Conservation (phyloP, 495 filamentous ascomycete genomes). For the Penicillium simplicissimum region DNA sequence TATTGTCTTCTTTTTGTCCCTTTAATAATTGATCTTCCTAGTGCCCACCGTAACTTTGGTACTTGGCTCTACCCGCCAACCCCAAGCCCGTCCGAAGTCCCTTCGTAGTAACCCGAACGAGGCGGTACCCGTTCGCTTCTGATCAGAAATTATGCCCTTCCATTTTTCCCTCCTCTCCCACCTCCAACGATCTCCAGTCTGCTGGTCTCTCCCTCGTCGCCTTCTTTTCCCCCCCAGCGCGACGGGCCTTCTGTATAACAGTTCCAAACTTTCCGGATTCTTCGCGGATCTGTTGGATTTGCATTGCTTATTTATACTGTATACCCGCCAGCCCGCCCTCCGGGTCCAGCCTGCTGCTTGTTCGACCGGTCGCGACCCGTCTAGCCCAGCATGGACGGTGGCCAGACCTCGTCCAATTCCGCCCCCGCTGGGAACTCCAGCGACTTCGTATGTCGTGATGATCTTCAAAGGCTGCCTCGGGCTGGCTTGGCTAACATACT, state of each 20-base stretch:
- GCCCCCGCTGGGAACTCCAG: constrained; percentile 69
- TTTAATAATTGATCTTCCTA: not conserved
- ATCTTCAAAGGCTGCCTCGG: not conserved
- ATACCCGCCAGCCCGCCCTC: constrained; percentile 11
- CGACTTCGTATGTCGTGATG: constrained; percentile 65
- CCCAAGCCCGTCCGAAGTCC: constrained; percentile 6
- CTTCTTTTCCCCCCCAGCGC: constrained; percentile 18
- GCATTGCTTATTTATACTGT: constrained; percentile 6
- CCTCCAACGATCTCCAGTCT: not conserved
- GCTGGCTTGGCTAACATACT: constrained; percentile 28
- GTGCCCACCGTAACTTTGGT: constrained; percentile 25
- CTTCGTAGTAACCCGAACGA: not conserved
- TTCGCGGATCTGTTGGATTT: constrained; percentile 10
- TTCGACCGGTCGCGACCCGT: constrained; percentile 52
- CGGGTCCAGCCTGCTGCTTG: constrained; percentile 39
- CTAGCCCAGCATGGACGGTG: constrained; percentile 54
- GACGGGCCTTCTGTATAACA: constrained; percentile 4
- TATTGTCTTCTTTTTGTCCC: no score
- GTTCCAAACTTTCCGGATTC: constrained; percentile 20
- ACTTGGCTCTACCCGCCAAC: constrained; percentile 27
- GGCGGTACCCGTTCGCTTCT: constrained; percentile 15
- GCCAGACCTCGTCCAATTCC: constrained; percentile 50
- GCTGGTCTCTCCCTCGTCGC: not conserved
- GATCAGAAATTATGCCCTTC: constrained; percentile 9
- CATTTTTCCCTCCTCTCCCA: constrained; percentile 24